Evolutionary conservation across 2,329 filamentous ascomycete species (phyloP), one percentile per base, ranked within the genome.

Genomic region (Penicillium sp.): DNA sequence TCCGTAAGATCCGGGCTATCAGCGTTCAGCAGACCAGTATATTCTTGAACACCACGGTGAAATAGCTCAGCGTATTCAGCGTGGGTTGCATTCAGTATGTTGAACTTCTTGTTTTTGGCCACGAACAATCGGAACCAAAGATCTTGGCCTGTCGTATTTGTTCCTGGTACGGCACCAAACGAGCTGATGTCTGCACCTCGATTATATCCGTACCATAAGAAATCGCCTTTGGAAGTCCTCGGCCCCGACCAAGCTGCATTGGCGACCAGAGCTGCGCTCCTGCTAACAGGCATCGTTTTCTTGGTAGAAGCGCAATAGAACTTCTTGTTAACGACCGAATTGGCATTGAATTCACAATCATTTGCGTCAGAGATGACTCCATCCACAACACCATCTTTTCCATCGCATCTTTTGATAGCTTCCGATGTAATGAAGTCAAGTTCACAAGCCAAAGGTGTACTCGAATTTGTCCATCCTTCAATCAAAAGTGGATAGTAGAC

Each of bases 151-250:
- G 39, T 46, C 18, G 13, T 43, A 16, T 29, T 44, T 8, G n/a
- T 14, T 27, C 22, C 48, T 4, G 43, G 42, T 7, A 27, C 34
- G 22, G 29, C 38, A 18, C 47, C 48, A 14, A 50, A 55, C n/a
- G 29, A 42, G 31, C 48, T 49, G 14, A 58, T 52, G 24, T 58
- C 44, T 5, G 56, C 43, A 2, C 56, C 56, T 0, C 52, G 56
- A 29, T 55, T 55, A 38, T 49, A 40, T 8, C 56, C 71, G 16
- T 75, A 77, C 67, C 77, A 79, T 1, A 75, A 70, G 56, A 77
- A 75, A 8, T 83, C 61, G 58, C 81, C 79, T 29, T 68, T 72
- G 56, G 75, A 80, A 73, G 80, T 8, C 39, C 39, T 16, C 22
- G 39, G 39, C 7, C 39, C 39, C 16, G 16, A 21, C 39, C 39